A percentile compares a stretch with the other conserved stretches of the same genome.
phyloP scores from a whole-genome alignment of 1,284 basidiomycete genomes.

The Abortiporus biennis region DNA sequence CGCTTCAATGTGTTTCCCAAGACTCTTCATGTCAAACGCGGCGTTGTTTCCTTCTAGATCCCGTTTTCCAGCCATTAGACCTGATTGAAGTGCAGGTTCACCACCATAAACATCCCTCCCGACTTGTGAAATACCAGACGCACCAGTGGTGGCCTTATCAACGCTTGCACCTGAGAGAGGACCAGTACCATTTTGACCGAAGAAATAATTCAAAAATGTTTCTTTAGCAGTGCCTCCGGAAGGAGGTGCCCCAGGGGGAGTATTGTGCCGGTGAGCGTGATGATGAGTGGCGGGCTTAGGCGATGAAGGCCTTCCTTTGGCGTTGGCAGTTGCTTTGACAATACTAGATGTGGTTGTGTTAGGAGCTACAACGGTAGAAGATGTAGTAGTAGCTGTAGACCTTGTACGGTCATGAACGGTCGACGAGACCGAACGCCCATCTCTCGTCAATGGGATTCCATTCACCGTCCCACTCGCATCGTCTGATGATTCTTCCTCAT shows the following conservation, averaged over 20 bases:
- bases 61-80: constrained; percentile 61
- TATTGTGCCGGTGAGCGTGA: constrained; percentile 25
- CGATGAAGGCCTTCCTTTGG: constrained; percentile 21
- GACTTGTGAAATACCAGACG: constrained; percentile 13
- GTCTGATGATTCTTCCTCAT: constrained; percentile 51
- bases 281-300: constrained; percentile 28
- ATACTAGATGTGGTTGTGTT: background rate
- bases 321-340: constrained; percentile 8
- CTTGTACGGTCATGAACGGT: constrained; percentile 63
- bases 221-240: constrained; percentile 57
- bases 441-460: constrained; percentile 44
- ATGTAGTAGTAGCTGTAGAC: constrained; percentile 12
- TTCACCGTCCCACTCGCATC: constrained; percentile 48
- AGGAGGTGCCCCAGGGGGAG: constrained; percentile 25
- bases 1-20: constrained; percentile 93
- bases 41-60: constrained; percentile 74
- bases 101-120: constrained; percentile 57
- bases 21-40: constrained; percentile 97
- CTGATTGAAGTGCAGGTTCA: constrained; percentile 44
- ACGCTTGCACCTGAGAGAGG: constrained; percentile 49
- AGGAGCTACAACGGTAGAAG: background rate
- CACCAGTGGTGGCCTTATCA: constrained; percentile 23
- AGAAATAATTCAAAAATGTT: constrained; percentile 94
- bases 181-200: constrained; percentile 77
- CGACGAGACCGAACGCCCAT: constrained; percentile 75